These are phyloP conservation scores for Melampsora larici-populina DNA, from an alignment of 1,284 basidiomycete species.

Conservation along the genomic window DNA sequence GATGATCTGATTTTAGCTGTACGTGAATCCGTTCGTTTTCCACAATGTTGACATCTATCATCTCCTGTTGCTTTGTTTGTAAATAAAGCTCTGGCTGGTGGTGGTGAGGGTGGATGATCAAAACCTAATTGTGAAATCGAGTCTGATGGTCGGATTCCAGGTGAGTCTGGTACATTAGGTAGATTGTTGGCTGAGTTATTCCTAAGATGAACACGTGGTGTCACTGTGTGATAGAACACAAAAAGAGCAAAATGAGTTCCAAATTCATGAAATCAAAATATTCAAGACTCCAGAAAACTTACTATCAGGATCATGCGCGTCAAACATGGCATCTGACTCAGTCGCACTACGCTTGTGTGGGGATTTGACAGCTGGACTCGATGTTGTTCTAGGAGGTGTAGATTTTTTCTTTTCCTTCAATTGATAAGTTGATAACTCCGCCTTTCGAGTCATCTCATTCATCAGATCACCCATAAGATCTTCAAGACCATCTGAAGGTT, in stretches of 20 bases:
- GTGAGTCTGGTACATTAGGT: slow-evolving; percentile 14
- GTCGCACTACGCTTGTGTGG: not conserved
- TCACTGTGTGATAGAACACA: not conserved
- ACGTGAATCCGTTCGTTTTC: not conserved
- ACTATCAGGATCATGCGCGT: not conserved
- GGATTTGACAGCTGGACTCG: not conserved
- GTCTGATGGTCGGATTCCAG: slow-evolving; percentile 26
- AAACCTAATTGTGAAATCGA: slow-evolving; percentile 29
- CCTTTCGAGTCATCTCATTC: slow-evolving; percentile 33
- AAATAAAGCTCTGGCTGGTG: not conserved
- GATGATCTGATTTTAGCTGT: not conserved
- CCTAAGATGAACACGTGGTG: not conserved
- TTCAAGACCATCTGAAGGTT: slow-evolving; percentile 6
- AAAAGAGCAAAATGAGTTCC: not conserved
- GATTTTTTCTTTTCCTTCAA: not conserved
- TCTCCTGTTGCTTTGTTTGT: not conserved
- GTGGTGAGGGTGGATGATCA: slow-evolving; percentile 15
- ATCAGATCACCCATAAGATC: slow-evolving; percentile 36
- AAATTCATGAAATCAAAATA: no score
- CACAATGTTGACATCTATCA: slow-evolving; percentile 1
- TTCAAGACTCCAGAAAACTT: not conserved
- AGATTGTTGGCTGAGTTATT: slow-evolving; percentile 1
- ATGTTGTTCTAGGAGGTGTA: not conserved
- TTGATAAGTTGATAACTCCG: slow-evolving; percentile 13
- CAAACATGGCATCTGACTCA: not conserved